These are phyloP conservation scores for Magnaporthiopsis incrustans DNA, from an alignment of 2,329 filamentous ascomycete genomes.

Conservation along the genomic window DNA sequence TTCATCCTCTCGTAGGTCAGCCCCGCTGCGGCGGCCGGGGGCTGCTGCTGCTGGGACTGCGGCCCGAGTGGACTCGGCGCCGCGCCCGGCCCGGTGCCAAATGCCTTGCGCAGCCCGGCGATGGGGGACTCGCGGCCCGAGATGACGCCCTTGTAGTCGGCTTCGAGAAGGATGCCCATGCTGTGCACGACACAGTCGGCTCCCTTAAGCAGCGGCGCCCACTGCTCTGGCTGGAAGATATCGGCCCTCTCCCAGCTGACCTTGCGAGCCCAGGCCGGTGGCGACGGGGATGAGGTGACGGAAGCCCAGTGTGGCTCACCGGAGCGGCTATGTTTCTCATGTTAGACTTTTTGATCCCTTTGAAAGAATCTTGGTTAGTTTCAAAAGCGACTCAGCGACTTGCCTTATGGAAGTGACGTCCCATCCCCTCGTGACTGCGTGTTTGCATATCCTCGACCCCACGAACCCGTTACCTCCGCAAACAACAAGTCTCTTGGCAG, in stretches of 20 bases:
- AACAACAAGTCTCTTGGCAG: slow-evolving; percentile 74
- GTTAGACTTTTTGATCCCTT: neutral
- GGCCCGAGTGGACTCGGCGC: slow-evolving; percentile 65
- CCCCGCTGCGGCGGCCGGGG: slow-evolving; percentile 49
- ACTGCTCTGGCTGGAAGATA: slow-evolving; percentile 74
- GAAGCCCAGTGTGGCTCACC: slow-evolving; percentile 80
- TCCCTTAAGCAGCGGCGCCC: slow-evolving; percentile 64
- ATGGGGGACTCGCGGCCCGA: slow-evolving; percentile 78
- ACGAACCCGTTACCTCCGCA: slow-evolving; percentile 93
- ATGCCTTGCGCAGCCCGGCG: slow-evolving; percentile 68
- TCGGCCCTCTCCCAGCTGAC: slow-evolving; percentile 87
- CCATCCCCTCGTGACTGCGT: slow-evolving; percentile 79
- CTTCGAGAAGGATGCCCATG: slow-evolving; percentile 93
- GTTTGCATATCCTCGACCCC: slow-evolving; percentile 82
- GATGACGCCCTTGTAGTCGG: slow-evolving; percentile 92
- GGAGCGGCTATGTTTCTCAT: slow-evolving; percentile 57
- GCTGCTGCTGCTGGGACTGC: slow-evolving; percentile 28
- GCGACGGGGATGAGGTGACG: slow-evolving; percentile 60
- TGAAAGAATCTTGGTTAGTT: neutral
- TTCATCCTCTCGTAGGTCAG: slow-evolving; percentile 98
- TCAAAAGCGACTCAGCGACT: slow-evolving; percentile 9
- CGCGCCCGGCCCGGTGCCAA: slow-evolving; percentile 41
- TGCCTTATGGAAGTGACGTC: slow-evolving; percentile 89
- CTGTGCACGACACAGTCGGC: slow-evolving; percentile 86
- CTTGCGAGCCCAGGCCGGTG: slow-evolving; percentile 72